Conservation (phyloP, 345 rosid species). For the Euphorbia pulcherrima region DNA sequence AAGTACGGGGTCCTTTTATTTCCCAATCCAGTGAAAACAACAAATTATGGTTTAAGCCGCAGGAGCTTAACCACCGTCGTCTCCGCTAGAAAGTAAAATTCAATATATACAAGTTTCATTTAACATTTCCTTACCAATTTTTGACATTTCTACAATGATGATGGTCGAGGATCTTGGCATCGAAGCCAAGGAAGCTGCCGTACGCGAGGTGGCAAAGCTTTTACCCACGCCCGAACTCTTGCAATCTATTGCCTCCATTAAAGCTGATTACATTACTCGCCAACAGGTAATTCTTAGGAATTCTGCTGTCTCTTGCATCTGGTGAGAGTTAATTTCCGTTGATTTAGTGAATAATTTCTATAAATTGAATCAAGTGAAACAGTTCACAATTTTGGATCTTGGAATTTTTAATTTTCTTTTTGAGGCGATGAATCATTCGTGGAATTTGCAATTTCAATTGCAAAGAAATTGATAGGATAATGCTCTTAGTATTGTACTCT, state of each 20-base stretch:
- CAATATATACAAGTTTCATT: too few species aligned
- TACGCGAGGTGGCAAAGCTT: conserved; percentile 95
- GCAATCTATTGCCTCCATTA: conserved; percentile 73
- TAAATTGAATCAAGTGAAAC: not conserved
- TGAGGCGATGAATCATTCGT: not conserved
- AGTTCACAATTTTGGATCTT: not conserved
- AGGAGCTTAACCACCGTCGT: too few species aligned
- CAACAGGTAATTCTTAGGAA: conserved; percentile 53
- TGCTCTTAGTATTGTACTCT: not conserved
- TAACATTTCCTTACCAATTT: not conserved
- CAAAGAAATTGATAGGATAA: not conserved
- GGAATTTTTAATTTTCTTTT: not conserved
- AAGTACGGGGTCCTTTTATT: too few species aligned
- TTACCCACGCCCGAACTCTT: conserved; percentile 84
- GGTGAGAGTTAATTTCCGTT: not conserved
- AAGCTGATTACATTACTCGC: conserved; percentile 90
- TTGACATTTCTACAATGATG: not conserved
- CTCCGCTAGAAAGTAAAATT: too few species aligned
- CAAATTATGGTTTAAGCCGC: too few species aligned
- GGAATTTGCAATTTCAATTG: not conserved
- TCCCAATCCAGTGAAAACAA: too few species aligned
- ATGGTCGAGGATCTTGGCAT: conserved; percentile 81
- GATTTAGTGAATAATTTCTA: not conserved
- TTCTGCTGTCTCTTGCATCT: not conserved
- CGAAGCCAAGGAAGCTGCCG: conserved; percentile 97